Conservation (phyloP, 768 basidiomycete genomes). For the Pulveroboletus frians region DNA sequence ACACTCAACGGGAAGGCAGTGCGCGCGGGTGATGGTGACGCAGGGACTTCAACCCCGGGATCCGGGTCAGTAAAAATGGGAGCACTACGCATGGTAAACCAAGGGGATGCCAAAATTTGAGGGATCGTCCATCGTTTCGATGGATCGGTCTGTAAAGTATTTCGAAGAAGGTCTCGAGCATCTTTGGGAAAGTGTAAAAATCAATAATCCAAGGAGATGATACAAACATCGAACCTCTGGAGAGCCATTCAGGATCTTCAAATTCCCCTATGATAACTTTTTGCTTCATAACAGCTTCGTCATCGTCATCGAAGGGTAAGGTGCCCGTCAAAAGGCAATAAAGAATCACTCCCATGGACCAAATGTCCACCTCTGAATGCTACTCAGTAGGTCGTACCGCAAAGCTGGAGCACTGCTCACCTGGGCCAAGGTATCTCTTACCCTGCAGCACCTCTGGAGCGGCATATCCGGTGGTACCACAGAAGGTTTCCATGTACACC, state of each 20-base stretch:
- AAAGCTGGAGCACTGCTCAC: slow-evolving; percentile 37
- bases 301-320: slow-evolving; percentile 86
- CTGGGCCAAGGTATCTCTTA: slow-evolving; percentile 85
- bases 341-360: slow-evolving; percentile 91
- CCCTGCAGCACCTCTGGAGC: slow-evolving; percentile 89
- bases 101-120: slow-evolving; percentile 79
- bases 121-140: slow-evolving; percentile 72
- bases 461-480: slow-evolving; percentile 92
- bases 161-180: slow-evolving; percentile 75
- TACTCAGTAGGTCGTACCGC: slow-evolving; percentile 8
- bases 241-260: slow-evolving; percentile 91
- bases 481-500: slow-evolving; percentile 83
- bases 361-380: slow-evolving; percentile 81
- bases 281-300: slow-evolving; percentile 74
- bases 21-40: slow-evolving; percentile 31
- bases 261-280: slow-evolving; percentile 84
- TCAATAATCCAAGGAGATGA: background rate
- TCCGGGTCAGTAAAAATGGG: slow-evolving; percentile 1
- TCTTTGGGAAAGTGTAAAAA: slow-evolving; percentile 43
- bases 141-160: slow-evolving; percentile 74
- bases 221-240: slow-evolving; percentile 52
- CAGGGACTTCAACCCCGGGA: slow-evolving; percentile 18
- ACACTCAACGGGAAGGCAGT: slow-evolving; percentile 29
- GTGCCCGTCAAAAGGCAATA: slow-evolving; percentile 88
- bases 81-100: slow-evolving; percentile 56